These are phyloP conservation scores for Aspergillus pseudonomiae DNA, from an alignment of 2,329 filamentous ascomycete species.

Conservation along the genomic window DNA sequence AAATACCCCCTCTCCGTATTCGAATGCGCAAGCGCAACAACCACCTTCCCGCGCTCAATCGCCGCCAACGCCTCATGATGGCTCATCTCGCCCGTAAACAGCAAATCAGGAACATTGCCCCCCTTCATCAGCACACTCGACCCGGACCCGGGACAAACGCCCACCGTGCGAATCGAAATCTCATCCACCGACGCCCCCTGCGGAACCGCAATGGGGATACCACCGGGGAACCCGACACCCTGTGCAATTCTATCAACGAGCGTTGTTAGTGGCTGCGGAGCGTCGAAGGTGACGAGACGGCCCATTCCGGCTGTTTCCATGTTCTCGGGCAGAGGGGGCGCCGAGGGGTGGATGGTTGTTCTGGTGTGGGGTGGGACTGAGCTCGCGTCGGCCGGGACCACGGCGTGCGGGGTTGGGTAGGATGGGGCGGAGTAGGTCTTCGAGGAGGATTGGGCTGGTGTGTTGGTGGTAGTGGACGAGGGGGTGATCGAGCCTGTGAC, in stretches of 20 bases:
- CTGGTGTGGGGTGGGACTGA: conserved; percentile 51
- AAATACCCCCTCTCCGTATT: conserved; percentile 90
- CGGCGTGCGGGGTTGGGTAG: conserved; percentile 37
- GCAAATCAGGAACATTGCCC: conserved; percentile 65
- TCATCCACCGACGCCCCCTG: conserved; percentile 59
- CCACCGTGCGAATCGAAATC: conserved; percentile 68
- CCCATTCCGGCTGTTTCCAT: conserved; percentile 62
- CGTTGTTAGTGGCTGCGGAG: conserved; percentile 55
- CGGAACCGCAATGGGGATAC: conserved; percentile 65
- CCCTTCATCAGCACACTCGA: conserved; percentile 68
- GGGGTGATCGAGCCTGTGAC: conserved; percentile 59
- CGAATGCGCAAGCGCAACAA: conserved; percentile 86
- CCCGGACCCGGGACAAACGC: conserved; percentile 88
- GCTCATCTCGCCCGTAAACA: conserved; percentile 90
- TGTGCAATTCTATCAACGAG: conserved; percentile 66
- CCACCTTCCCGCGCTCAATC: conserved; percentile 78
- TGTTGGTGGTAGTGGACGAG: background rate
- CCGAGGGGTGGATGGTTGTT: conserved; percentile 56
- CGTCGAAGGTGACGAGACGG: conserved; percentile 59
- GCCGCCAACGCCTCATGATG: conserved; percentile 90
- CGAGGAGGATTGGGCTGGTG: conserved; percentile 25
- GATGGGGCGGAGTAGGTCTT: conserved; percentile 44
- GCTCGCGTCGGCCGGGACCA: conserved; percentile 34
- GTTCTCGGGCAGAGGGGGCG: conserved; percentile 36
- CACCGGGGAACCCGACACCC: conserved; percentile 68